These are phyloP conservation scores for Diaporthe nobilis DNA, from an alignment of 2,329 filamentous ascomycete genomes.

Conservation along the genomic window DNA sequence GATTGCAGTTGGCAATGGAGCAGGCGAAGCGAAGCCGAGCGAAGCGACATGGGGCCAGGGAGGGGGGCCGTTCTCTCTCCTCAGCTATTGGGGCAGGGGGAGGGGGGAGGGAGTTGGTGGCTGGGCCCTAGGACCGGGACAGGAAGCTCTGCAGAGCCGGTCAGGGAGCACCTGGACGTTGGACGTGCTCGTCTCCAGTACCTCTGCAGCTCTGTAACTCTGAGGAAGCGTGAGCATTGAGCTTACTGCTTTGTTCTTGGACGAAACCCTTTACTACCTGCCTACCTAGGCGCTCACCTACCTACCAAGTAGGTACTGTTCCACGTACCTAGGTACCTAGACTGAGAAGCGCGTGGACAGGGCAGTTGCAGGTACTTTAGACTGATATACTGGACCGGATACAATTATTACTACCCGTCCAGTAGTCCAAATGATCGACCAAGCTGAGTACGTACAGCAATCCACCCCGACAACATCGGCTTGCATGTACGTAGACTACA, in stretches of 20 bases:
- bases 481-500: not conserved
- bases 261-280: not conserved
- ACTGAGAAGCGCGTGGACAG: no score
- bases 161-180: not conserved
- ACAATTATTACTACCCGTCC: not conserved
- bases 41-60: conserved; percentile 24
- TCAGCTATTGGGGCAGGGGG: not conserved
- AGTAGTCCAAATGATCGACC: not conserved
- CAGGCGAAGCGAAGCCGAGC: conserved; percentile 24
- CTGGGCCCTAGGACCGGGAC: not conserved
- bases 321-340: no score
- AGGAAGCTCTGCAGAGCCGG: not conserved
- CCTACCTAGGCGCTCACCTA: not conserved
- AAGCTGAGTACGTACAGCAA: not conserved
- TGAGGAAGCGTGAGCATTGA: not conserved
- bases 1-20: conserved; percentile 12
- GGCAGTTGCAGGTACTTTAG: no score
- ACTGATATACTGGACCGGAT: not conserved
- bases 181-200: not conserved
- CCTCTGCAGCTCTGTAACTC: not conserved
- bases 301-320: no score
- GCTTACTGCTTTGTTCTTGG: not conserved
- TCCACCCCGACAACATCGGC: conserved; percentile 2
- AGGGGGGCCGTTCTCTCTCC: not conserved
- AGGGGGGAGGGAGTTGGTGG: not conserved